Conservation (phyloP, 1,284 basidiomycete genomes). For the Wallemia ichthyophaga region DNA sequence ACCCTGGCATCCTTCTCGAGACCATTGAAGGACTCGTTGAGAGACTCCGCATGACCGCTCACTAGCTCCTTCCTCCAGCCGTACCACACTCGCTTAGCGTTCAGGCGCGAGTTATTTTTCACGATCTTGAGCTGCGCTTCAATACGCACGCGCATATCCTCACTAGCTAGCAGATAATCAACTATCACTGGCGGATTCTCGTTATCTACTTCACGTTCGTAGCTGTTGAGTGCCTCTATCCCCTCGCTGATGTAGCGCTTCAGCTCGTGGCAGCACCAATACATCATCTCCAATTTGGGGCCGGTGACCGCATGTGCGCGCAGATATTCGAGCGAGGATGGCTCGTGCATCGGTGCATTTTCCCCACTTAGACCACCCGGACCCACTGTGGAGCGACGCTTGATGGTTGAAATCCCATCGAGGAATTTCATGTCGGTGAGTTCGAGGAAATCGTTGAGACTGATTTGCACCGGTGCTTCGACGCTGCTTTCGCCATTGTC, state of each 20-base stretch:
- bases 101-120: not conserved
- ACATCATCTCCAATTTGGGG: slow-evolving; percentile 1
- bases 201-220: not conserved
- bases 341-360: not conserved
- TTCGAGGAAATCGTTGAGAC: not conserved
- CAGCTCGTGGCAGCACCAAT: slow-evolving; percentile 1
- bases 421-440: slow-evolving; percentile 1
- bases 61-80: not conserved
- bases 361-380: not conserved
- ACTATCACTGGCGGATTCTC: slow-evolving; percentile 1
- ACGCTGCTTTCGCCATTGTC: not conserved
- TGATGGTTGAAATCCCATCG: not conserved
- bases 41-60: not conserved
- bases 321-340: not conserved
- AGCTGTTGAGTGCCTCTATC: not conserved
- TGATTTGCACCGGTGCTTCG: not conserved
- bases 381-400: not conserved
- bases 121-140: slow-evolving; percentile 1
- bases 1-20: not conserved
- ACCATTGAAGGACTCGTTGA: not conserved
- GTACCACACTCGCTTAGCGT: slow-evolving; percentile 1
- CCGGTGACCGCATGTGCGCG: not conserved
- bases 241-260: slow-evolving; percentile 1
- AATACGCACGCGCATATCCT: not conserved
- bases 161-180: not conserved